Conservation (phyloP, 352 stramenopile species). For the Pythium scleroteichum region DNA sequence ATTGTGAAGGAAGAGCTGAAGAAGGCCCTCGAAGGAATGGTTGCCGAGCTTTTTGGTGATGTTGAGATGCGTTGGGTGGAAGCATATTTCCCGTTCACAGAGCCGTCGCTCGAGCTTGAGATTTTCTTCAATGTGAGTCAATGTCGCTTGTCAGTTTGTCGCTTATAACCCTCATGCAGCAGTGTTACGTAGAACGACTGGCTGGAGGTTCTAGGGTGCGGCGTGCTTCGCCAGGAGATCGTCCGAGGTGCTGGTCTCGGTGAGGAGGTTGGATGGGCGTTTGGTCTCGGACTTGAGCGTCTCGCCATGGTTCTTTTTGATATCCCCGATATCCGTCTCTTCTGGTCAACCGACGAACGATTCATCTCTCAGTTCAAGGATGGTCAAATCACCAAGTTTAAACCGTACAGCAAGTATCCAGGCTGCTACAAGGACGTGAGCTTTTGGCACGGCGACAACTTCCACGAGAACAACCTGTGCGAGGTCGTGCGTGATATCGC, state of each 20-base stretch:
- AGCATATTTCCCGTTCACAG: slow-evolving; percentile 99
- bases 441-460: slow-evolving; percentile 93
- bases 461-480: slow-evolving; percentile 97
- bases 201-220: slow-evolving; percentile 99
- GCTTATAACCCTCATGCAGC: too few species aligned
- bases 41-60: slow-evolving; percentile 87
- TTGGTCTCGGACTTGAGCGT: slow-evolving; percentile 97
- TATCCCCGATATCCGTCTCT: slow-evolving; percentile 99
- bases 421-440: slow-evolving; percentile 98
- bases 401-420: slow-evolving; percentile 99
- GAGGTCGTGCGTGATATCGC: slow-evolving; percentile 95
- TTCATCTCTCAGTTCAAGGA: slow-evolving; percentile 94
- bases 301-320: slow-evolving; percentile 99
- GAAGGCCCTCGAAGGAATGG: slow-evolving; percentile 93
- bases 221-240: slow-evolving; percentile 96
- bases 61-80: slow-evolving; percentile 98
- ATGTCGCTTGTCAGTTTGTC: not conserved
- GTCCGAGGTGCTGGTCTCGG: slow-evolving; percentile 84
- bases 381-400: slow-evolving; percentile 95
- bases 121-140: slow-evolving; percentile 93
- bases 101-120: slow-evolving; percentile 98
- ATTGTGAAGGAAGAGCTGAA: slow-evolving; percentile 95
- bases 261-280: slow-evolving; percentile 96
- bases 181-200: slow-evolving; percentile 90
- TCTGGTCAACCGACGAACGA: slow-evolving; percentile 96